Base-by-base conservation (phyloP, 1,284 basidiomycete genomes). In the Cronartium quercuum region DNA sequence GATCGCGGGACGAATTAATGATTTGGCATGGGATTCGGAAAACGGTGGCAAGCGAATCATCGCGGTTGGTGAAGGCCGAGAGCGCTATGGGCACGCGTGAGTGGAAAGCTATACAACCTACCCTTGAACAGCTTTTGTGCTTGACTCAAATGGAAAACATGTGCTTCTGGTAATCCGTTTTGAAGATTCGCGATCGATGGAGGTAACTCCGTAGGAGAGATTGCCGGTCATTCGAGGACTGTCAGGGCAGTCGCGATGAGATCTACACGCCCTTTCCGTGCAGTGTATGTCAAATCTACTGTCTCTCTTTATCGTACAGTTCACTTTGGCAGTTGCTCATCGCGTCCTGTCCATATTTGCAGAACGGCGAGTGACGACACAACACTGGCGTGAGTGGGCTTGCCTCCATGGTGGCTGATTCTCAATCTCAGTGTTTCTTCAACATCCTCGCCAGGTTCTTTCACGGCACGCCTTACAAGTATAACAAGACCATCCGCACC, bases 1-100 rank as follows among this genome's bases (percentile, higher is more conserved):
- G 9, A 84, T 98, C 58, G 87, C 88, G 0, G 94, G 93, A 2
- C 86, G 86, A 74, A 87, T 98, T 79, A 94, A 94, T 79, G 96
- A 98, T 83, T 86, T 98, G 5, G 89, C 90, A 24, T 98, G 94
- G 94, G 96, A 98, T 80, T 91, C 90, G 3, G 96, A 98, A 82
- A 80, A 79, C 69, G 71, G 71, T 41, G 92, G 91, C 80, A 96
- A 98, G 83, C 87, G 96, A 15, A 90, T 99, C 78, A 90, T 98
- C 66, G 93, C 90, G 18, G 95, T 94, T n/a, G 96, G 96, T 64
- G 92, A 97, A 77, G 95, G 95, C 55, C 87, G 89, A 77, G 94
- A 94, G 80, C 91, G 89, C 89, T 92, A 76, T 77, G 87, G 61
- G 66, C 63, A 76, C 65, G 68, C 67, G 64, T 69, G 24, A 71